These are phyloP conservation scores for Yarrowia bubula DNA, from an alignment of 805 yeast species.

Conservation along the genomic window DNA sequence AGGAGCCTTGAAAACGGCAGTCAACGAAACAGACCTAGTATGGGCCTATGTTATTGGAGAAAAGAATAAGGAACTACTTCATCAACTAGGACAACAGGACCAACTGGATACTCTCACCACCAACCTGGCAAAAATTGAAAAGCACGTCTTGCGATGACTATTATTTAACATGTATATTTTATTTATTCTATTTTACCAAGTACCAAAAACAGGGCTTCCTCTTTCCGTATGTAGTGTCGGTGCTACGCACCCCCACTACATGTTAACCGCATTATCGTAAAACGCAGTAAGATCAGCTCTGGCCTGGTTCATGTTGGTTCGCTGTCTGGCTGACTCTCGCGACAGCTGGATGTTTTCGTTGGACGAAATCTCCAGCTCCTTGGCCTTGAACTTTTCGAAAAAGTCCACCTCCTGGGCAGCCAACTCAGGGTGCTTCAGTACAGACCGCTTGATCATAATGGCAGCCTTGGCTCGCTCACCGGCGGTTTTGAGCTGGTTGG, in stretches of 20 bases:
- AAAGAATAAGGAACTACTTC: not conserved
- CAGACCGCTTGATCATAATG: conserved; percentile 25
- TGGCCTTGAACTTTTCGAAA: conserved; percentile 8
- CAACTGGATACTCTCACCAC: not conserved
- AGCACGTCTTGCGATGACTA: not conserved
- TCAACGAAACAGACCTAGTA: not conserved
- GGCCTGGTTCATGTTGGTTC: conserved; percentile 18
- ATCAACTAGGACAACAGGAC: not conserved
- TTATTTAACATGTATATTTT: not conserved
- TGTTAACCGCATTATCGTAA: conserved; percentile 19
- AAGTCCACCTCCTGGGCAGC: conserved; percentile 13
- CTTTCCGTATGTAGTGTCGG: too few species aligned
- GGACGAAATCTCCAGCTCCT: conserved; percentile 8
- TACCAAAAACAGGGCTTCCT: too few species aligned
- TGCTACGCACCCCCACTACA: too few species aligned
- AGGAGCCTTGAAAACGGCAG: not conserved
- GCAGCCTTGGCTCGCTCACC: conserved; percentile 23
- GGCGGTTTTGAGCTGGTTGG: conserved; percentile 19
- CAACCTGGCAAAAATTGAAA: not conserved
- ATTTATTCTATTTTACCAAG: conserved; percentile 10
- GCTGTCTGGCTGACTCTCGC: conserved; percentile 5
- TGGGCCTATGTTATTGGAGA: conserved; percentile 1
- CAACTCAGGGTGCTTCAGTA: conserved; percentile 27
- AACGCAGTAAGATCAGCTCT: conserved; percentile 3
- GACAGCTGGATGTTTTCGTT: conserved; percentile 9